Evolutionary conservation across 371 early-diverging fungal genomes (phyloP).

Genomic region (Mortierella sp.): DNA sequence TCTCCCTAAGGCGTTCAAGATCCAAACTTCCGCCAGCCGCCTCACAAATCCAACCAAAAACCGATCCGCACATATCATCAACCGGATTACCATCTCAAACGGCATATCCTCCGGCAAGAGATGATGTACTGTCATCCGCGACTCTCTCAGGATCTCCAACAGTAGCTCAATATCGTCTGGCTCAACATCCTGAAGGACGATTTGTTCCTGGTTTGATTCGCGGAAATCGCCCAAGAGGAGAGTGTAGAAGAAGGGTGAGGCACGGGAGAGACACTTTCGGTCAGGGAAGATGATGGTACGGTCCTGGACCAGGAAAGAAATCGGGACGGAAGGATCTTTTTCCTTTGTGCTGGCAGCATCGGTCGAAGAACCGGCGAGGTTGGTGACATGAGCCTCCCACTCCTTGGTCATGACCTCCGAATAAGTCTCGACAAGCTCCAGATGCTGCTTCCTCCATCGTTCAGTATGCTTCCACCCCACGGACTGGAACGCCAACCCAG

Average conservation of each 20-base stretch:
- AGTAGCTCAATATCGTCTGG: conserved; percentile 37
- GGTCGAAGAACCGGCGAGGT: background rate
- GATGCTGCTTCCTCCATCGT: conserved; percentile 29
- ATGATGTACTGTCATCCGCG: conserved; percentile 17
- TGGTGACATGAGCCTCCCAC: conserved; percentile 21
- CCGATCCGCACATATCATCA: conserved; percentile 41
- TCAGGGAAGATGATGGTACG: conserved; percentile 29
- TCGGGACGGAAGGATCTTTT: background rate
- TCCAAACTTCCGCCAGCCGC: conserved; percentile 45
- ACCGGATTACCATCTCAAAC: conserved; percentile 28
- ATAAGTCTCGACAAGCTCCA: conserved; percentile 8
- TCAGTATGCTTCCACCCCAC: conserved; percentile 29
- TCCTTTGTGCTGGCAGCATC: background rate
- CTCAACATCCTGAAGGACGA: conserved; percentile 32
- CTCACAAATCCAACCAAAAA: conserved; percentile 37
- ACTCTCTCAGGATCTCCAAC: conserved; percentile 37
- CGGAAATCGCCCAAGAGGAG: conserved; percentile 26
- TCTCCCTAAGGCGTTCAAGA: conserved; percentile 13
- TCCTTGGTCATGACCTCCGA: conserved; percentile 19
- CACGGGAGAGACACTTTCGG: conserved; percentile 24
- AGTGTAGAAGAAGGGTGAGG: conserved; percentile 31
- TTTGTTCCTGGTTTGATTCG: conserved; percentile 34
- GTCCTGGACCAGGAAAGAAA: conserved; percentile 33
- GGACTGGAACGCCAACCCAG: conserved; percentile 46
- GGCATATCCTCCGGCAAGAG: conserved; percentile 42